Base-by-base conservation (phyloP, 2,329 filamentous ascomycete species). In the Teratosphaeriaceae sp. region DNA sequence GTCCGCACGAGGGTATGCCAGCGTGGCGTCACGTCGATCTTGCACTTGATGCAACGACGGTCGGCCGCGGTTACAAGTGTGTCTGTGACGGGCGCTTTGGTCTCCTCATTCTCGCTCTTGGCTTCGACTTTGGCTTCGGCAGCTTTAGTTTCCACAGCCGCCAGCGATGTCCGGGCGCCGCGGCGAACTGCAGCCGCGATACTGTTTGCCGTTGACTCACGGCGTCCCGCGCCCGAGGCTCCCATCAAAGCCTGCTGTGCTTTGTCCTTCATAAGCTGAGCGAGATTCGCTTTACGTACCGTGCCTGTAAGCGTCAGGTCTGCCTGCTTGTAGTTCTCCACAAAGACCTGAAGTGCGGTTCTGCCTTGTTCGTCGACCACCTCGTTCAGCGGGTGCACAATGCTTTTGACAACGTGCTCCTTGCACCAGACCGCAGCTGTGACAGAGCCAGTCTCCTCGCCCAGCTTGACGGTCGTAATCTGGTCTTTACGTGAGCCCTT, bases 371-470 rank as follows among this genome's bases (percentile, higher is more conserved):
- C 80, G 43, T 83, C 80, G 9, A 84, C 80, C 18, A 78, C 62
- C 52, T 96, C 88, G 49, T 85, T 77, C 71, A 96, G 87, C 9
- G 74, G 77, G 65, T 97, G 86, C 6, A 94, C 72, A 29, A 78
- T 74, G 1, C 78, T 79, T 64, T 88, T 88, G 33, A 79, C 72
- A 6, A 60, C 55, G 41, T 98, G 92, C 41, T 92, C 85, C 60
- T 89, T 88, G 71, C 92, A 98, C 84, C 88, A 96, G 6, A 97
- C 76, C 5, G 78, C 81, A 1, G 92, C 85, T n/a, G 80, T 80
- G 74, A 94, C 84, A n/a, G 76, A 77, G 12, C 92, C 92, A 23
- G 75, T 82, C 59, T 95, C 89, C 13, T 80, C 80, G 33, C 85
- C 85, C 26, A 97, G 74, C 33, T 80, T 88, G 30, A 95, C 84